Percentiles rank a stretch among this genome's conserved stretches.
Conservation (phyloP, 768 basidiomycete species). For the Tricholoma hemisulphureum region DNA sequence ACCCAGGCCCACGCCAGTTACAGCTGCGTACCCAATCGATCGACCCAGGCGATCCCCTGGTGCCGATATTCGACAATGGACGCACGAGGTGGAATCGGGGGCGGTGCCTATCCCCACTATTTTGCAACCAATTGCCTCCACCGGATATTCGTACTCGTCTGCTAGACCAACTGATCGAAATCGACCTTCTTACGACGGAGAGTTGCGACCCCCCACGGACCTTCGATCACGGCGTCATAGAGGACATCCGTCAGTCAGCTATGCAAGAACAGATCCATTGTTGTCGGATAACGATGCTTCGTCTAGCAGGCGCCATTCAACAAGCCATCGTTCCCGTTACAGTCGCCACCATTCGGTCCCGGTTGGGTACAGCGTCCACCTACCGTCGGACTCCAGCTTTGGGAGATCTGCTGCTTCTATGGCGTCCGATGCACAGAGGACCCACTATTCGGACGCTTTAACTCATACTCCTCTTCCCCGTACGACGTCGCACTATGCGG, state of each 20-base stretch:
- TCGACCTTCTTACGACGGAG: not conserved
- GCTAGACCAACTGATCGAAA: not conserved
- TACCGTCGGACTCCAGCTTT: not conserved
- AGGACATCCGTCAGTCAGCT: not conserved
- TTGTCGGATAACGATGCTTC: not conserved
- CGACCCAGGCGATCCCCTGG: not conserved
- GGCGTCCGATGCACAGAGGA: not conserved
- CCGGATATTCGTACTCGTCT: not conserved
- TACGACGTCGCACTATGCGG: not conserved
- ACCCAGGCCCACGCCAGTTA: not conserved
- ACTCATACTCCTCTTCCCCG: not conserved
- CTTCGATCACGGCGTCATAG: not conserved
- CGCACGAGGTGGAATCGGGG: not conserved
- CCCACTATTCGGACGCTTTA: not conserved
- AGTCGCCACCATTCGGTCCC: not conserved
- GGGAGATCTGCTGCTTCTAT: not conserved
- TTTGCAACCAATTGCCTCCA: not conserved
- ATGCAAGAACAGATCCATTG: not conserved
- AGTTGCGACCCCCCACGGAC: not conserved
- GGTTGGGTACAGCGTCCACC: not conserved
- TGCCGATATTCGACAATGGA: not conserved
- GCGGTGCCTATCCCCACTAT: not conserved
- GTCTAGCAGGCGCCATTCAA: not conserved
- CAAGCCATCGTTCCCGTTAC: not conserved
- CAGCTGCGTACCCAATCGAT: not conserved